Evolutionary conservation across 2,329 filamentous ascomycete species (phyloP).

Genomic region (Penicillium sp.): DNA sequence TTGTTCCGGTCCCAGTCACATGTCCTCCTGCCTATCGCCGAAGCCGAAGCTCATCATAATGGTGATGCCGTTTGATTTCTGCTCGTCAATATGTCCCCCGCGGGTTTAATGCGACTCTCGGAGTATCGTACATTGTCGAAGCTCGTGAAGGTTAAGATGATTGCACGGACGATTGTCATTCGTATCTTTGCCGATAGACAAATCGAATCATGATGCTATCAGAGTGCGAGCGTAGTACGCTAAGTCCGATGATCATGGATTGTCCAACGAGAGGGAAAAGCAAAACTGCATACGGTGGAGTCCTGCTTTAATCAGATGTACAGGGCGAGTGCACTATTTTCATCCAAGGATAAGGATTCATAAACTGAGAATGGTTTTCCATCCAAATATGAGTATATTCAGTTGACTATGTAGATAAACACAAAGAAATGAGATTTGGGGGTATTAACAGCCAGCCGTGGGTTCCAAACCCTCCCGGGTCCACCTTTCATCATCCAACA

Average conservation of each 20-base stretch:
- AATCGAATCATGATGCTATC: too few species aligned
- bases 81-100: too few species aligned
- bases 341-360: not conserved
- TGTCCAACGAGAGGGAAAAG: too few species aligned
- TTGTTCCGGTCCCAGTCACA: constrained; percentile 10
- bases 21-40: constrained; percentile 16
- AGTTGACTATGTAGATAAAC: not conserved
- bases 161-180: too few species aligned
- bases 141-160: too few species aligned
- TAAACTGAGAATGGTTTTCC: not conserved
- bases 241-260: too few species aligned
- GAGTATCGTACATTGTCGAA: too few species aligned
- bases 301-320: not conserved
- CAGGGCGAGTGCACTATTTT: not conserved
- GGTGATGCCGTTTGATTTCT: constrained; percentile 7
- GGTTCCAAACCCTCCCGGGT: not conserved
- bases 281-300: not conserved
- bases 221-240: too few species aligned
- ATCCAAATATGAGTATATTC: not conserved
- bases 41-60: constrained; percentile 4
- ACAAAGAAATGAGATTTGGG: not conserved
- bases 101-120: too few species aligned
- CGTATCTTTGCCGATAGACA: too few species aligned
- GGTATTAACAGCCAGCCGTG: not conserved
- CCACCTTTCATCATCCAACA: not conserved